Evolutionary conservation across 2,329 filamentous ascomycete genomes (phyloP), one percentile per base, ranked within the genome.

Genomic region (Lecanosticta acicola): DNA sequence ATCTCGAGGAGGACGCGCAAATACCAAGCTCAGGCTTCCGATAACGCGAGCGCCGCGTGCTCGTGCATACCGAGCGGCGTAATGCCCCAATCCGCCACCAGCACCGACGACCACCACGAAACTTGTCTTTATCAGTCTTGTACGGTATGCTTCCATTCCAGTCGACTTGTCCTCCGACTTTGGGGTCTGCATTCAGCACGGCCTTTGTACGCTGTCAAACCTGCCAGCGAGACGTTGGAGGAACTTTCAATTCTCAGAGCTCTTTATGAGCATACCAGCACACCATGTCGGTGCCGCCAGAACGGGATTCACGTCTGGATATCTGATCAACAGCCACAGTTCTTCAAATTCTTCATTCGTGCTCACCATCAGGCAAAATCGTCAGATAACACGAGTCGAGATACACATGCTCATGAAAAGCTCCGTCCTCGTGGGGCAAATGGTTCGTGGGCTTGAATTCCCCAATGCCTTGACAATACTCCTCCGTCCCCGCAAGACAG

Each of bases 121-220:
- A 8, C 19, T 37, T 13, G 8, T 11, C n/a, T 8, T 1, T 10
- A 14, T 36, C 19, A 39, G 37, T 20, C 11, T 29, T 11, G 24
- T 29, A 29, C 5, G 24, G 24, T 11, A 8, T 33, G 26, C 18
- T 18, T 3, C 1, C 5, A 35, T 14, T 2, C 17, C 9, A 4
- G 5, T 5, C 37, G 13, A 39, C 41, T 66, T 64, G 70, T 29
- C 69, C 59, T 10, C 69, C 69, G 10, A 62, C 53, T 36, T 65
- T 63, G 40, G 71, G 48, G 32, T 67, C 64, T 4, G 69, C 56
- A 51, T 71, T 72, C 32, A 67, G 53, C 14, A 73, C 66, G 9
- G 70, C 70, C n/a, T 58, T 71, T 72, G 53, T 69, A 72, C 14
- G 64, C 68, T 18, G 66, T 73, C 45, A 72, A 56, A 0, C 71